Evolutionary conservation across 2,329 filamentous ascomycete genomes (phyloP).

Genomic region (Coniochaeta pulveracea): DNA sequence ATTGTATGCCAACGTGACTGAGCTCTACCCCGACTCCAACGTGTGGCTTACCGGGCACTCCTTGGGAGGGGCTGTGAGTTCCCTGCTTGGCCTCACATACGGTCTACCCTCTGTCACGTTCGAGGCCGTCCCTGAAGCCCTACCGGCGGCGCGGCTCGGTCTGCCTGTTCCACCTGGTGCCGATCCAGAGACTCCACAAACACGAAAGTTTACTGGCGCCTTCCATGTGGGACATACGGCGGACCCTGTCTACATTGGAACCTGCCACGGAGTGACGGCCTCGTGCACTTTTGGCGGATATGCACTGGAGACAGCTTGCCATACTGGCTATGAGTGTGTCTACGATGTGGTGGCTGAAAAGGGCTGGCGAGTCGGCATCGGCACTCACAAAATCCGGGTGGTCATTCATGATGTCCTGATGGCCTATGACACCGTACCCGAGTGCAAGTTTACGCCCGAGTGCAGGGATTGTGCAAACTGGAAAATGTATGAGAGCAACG

Average conservation of each 20-base stretch:
- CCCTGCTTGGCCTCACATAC: conserved; percentile 83
- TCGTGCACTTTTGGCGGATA: conserved; percentile 88
- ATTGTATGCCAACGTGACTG: conserved; percentile 85
- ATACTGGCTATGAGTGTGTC: conserved; percentile 75
- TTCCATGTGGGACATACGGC: conserved; percentile 94
- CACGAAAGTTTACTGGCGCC: conserved; percentile 60
- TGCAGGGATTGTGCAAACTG: conserved; percentile 86
- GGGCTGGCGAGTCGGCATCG: conserved; percentile 83
- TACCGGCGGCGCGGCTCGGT: conserved; percentile 74
- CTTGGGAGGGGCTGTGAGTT: conserved; percentile 78
- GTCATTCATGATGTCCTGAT: conserved; percentile 83
- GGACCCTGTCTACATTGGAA: conserved; percentile 89
- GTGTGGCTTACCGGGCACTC: conserved; percentile 92
- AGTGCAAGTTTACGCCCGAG: conserved; percentile 63
- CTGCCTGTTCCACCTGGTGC: conserved; percentile 75
- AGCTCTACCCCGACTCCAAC: conserved; percentile 71
- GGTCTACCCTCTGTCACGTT: conserved; percentile 87
- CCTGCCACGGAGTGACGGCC: conserved; percentile 81
- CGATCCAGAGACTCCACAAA: conserved; percentile 59
- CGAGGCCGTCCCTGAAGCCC: conserved; percentile 82
- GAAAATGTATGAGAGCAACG: conserved; percentile 93
- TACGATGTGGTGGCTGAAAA: conserved; percentile 90
- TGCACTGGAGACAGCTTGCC: conserved; percentile 86
- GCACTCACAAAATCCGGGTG: conserved; percentile 79
- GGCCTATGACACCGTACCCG: conserved; percentile 69